These are phyloP conservation scores for Collybiopsis luxurians DNA, from an alignment of 768 basidiomycete genomes.

Conservation along the genomic window DNA sequence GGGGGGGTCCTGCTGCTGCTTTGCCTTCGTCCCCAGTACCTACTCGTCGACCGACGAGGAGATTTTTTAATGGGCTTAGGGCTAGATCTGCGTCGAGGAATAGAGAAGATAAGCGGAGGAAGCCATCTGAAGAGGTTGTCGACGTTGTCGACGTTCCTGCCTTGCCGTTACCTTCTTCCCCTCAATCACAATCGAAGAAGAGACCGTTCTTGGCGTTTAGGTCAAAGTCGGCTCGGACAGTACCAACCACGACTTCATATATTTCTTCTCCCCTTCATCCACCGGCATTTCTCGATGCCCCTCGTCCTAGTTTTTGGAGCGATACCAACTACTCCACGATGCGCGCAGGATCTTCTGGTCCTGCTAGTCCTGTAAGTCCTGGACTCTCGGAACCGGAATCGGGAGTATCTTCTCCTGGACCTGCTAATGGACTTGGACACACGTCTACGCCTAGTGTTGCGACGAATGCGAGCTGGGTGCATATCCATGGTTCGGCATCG, in stretches of 20 bases:
- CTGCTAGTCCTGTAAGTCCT: no score
- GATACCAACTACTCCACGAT: background rate
- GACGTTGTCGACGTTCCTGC: background rate
- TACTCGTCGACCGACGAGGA: background rate
- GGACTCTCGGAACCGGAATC: no score
- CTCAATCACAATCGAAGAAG: slow-evolving; percentile 5
- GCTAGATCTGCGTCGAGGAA: slow-evolving; percentile 1
- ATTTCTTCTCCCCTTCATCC: background rate
- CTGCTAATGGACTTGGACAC: background rate
- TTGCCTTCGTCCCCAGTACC: background rate
- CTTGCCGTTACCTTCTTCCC: no score
- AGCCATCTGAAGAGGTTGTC: background rate
- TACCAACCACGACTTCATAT: background rate
- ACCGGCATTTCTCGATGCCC: background rate
- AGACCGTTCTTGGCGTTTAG: slow-evolving; percentile 1
- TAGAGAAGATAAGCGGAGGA: background rate
- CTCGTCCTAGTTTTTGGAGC: background rate
- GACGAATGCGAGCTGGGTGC: background rate
- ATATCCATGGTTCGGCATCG: background rate
- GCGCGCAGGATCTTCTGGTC: no score
- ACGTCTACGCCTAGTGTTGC: background rate
- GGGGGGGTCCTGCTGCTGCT: background rate
- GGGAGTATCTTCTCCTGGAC: no score
- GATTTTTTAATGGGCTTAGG: slow-evolving; percentile 1
- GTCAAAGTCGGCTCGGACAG: background rate